A percentile compares a stretch with the other conserved stretches of the same genome.
phyloP scores from a whole-genome alignment of 2,329 filamentous ascomycete species.

The Pseudogymnoascus destructans region DNA sequence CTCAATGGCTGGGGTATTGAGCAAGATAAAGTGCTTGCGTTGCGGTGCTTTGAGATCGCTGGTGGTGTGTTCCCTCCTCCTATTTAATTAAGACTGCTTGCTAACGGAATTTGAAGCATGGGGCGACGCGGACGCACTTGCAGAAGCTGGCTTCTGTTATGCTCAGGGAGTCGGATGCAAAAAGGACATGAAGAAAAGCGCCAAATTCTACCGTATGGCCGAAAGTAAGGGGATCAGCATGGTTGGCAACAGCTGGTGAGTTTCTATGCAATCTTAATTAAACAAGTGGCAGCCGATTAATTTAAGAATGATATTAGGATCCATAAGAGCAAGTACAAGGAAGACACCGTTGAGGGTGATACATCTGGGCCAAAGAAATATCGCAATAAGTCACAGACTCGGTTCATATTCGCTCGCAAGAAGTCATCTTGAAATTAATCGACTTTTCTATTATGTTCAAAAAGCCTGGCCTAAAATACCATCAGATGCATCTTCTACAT shows the following conservation, averaged over 20 bases:
- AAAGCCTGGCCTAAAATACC: not conserved
- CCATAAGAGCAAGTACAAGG: conserved; percentile 86
- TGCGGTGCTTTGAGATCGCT: conserved; percentile 93
- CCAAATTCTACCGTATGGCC: conserved; percentile 78
- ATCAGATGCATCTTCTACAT: not conserved
- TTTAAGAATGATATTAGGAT: conserved; percentile 48
- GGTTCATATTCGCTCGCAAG: conserved; percentile 53
- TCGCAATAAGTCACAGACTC: conserved; percentile 63
- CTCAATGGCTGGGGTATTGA: conserved; percentile 98
- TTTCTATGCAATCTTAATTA: conserved; percentile 18
- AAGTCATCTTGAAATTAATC: conserved; percentile 13
- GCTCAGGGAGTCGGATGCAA: conserved; percentile 86
- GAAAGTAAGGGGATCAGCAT: conserved; percentile 92
- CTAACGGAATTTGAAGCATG: conserved; percentile 41
- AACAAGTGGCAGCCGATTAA: conserved; percentile 13
- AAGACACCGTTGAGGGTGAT: conserved; percentile 34
- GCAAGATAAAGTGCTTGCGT: conserved; percentile 74
- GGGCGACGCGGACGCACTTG: conserved; percentile 89
- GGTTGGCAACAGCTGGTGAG: conserved; percentile 96
- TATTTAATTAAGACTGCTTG: conserved; percentile 9
- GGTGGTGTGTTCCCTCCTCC: conserved; percentile 45
- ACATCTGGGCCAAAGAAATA: conserved; percentile 40
- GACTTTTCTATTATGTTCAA: not conserved
- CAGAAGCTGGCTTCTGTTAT: conserved; percentile 93
- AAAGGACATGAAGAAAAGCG: conserved; percentile 91